Conservation (phyloP, 192 early-diverging fungal genomes). For the Cetraspora pellucida region DNA sequence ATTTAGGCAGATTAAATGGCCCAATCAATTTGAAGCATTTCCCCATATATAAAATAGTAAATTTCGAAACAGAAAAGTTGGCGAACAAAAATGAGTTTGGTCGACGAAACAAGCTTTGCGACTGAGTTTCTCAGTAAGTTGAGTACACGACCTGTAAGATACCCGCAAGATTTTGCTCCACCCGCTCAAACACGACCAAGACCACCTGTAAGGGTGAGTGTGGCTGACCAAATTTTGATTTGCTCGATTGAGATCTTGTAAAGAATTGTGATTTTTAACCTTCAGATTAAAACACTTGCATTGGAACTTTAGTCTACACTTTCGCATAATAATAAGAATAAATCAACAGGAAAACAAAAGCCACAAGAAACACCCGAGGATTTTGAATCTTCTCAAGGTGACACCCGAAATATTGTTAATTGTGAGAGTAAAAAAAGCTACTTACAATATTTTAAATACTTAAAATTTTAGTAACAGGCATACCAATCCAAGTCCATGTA, state of each 20-base stretch:
- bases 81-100: conserved; percentile 18
- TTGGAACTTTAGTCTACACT: too few species aligned
- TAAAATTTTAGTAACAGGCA: not conserved
- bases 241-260: not conserved
- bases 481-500: conserved; percentile 42
- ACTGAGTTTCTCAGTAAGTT: conserved; percentile 5
- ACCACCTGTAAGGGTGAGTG: conserved; percentile 1
- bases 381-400: not conserved
- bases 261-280: not conserved
- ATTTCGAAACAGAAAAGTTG: too few species aligned
- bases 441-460: not conserved
- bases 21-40: too few species aligned
- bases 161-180: conserved; percentile 29
- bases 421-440: not conserved
- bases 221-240: not conserved
- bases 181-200: conserved; percentile 24
- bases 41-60: too few species aligned
- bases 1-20: too few species aligned
- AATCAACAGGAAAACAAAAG: conserved; percentile 8
- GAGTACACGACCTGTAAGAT: conserved; percentile 23
- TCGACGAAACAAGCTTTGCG: conserved; percentile 25
- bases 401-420: too few species aligned
- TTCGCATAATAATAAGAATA: not conserved
- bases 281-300: too few species aligned
- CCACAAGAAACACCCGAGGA: not conserved